Evolutionary conservation across 2,329 filamentous ascomycete genomes (phyloP).

Genomic region (Leptographium lundbergii): DNA sequence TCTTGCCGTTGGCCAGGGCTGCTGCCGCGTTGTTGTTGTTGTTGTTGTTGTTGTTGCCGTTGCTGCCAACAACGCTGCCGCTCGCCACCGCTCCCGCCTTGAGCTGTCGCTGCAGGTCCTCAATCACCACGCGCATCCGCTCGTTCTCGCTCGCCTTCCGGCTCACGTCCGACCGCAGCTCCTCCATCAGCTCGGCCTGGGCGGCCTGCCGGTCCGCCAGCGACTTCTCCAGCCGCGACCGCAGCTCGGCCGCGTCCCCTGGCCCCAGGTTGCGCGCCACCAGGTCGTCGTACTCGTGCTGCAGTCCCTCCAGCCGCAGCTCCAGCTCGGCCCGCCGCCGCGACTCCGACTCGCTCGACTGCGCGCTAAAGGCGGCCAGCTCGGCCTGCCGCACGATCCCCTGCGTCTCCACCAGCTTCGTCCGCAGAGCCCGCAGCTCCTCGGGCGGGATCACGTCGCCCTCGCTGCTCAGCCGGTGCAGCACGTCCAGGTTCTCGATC

Average conservation of each 20-base stretch:
- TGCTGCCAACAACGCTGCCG: too few species aligned
- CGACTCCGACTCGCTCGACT: slow-evolving; percentile 50
- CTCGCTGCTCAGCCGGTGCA: slow-evolving; percentile 62
- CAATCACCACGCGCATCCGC: slow-evolving; percentile 67
- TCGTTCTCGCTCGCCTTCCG: slow-evolving; percentile 73
- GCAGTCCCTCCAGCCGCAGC: slow-evolving; percentile 57
- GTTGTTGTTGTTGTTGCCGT: slow-evolving; percentile 19
- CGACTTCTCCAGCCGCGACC: slow-evolving; percentile 62
- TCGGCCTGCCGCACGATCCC: slow-evolving; percentile 89
- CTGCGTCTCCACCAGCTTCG: slow-evolving; percentile 76
- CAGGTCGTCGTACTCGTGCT: slow-evolving; percentile 74
- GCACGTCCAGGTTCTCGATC: slow-evolving; percentile 68
- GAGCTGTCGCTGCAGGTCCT: slow-evolving; percentile 63
- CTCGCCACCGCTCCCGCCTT: slow-evolving; percentile 40
- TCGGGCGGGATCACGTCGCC: slow-evolving; percentile 75
- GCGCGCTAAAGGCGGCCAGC: slow-evolving; percentile 61
- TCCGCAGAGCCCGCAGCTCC: slow-evolving; percentile 63
- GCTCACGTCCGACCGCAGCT: slow-evolving; percentile 62
- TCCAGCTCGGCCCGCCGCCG: slow-evolving; percentile 67
- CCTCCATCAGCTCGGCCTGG: slow-evolving; percentile 60
- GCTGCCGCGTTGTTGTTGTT: slow-evolving; percentile 31
- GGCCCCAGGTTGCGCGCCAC: slow-evolving; percentile 68
- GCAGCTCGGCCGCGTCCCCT: slow-evolving; percentile 72
- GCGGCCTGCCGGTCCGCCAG: slow-evolving; percentile 64
- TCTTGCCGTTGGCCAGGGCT: slow-evolving; percentile 62